phyloP scores from a whole-genome alignment of 805 yeast genomes.

The Diddensiella transvaalensis region DNA sequence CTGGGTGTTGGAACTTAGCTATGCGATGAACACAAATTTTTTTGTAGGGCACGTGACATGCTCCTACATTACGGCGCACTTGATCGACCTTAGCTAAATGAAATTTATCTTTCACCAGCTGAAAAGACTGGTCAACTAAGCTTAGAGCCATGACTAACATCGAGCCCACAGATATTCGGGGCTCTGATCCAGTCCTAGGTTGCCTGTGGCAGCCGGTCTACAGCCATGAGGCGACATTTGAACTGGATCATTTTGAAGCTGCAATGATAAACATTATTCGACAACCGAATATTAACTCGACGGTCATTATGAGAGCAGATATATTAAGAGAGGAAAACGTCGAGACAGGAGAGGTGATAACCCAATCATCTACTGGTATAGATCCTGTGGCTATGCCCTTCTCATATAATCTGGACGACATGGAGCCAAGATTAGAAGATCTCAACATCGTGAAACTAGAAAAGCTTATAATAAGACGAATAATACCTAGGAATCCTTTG shows the following conservation, averaged over 20 bases:
- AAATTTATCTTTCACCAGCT: not conserved
- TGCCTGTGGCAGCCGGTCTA: slow-evolving; percentile 61
- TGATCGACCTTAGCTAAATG: too few relatives aligned
- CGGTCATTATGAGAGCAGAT: slow-evolving; percentile 87
- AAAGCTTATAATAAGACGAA: slow-evolving; percentile 63
- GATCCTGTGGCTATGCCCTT: slow-evolving; percentile 38
- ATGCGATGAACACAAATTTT: too few relatives aligned
- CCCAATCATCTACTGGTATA: slow-evolving; percentile 35
- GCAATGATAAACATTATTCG: slow-evolving; percentile 78
- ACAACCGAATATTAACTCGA: slow-evolving; percentile 88
- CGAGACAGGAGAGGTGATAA: not conserved
- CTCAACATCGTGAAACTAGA: slow-evolving; percentile 9
- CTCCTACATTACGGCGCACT: too few relatives aligned
- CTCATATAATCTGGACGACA: slow-evolving; percentile 17
- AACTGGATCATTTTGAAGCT: slow-evolving; percentile 53
- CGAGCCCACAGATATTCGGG: slow-evolving; percentile 34
- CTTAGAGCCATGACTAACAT: not conserved
- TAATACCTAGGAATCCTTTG: slow-evolving; percentile 88
- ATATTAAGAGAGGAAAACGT: slow-evolving; percentile 37
- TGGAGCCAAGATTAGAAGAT: slow-evolving; percentile 17
- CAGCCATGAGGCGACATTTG: slow-evolving; percentile 41
- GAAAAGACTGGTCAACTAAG: not conserved
- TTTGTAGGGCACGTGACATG: too few relatives aligned
- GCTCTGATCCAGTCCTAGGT: slow-evolving; percentile 48
- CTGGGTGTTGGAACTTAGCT: too few relatives aligned